These are phyloP conservation scores for Lepidopterella palustris DNA, from an alignment of 495 filamentous ascomycete species.

Conservation along the genomic window DNA sequence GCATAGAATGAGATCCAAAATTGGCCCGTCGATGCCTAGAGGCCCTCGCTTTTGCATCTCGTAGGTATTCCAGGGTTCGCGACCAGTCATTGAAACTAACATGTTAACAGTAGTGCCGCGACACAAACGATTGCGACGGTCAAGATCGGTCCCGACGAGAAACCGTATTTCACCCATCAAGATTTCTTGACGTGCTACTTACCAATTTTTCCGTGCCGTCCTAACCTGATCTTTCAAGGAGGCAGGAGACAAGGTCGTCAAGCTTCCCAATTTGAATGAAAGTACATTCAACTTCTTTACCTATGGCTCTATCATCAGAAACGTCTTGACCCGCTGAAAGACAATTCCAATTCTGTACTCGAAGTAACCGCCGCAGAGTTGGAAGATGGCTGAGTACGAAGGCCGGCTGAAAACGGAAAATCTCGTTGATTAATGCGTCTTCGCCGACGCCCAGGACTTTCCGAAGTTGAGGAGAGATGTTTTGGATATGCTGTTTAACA, in stretches of 20 bases:
- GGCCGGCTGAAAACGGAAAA: neutral
- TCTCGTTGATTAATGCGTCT: no score
- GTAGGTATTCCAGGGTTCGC: neutral
- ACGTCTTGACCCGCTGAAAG: neutral
- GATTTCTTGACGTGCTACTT: conserved; percentile 17
- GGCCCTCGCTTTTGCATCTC: neutral
- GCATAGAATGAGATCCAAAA: no score
- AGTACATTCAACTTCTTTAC: neutral
- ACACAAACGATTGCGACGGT: neutral
- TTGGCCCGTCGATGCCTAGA: no score
- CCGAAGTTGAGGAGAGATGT: no score
- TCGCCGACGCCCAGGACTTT: no score
- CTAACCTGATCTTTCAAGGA: neutral
- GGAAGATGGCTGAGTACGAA: neutral
- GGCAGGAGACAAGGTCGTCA: neutral
- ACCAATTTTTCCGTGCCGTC: neutral
- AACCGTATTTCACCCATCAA: conserved; percentile 14
- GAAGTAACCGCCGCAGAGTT: no score
- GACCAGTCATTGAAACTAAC: neutral
- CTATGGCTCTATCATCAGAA: neutral
- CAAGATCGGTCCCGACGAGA: neutral
- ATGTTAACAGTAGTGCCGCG: neutral
- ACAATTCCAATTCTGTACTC: neutral
- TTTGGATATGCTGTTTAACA: no score
- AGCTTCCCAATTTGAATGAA: neutral